Conservation (phyloP, 2,329 filamentous ascomycete species). For the Epichloe sp. region DNA sequence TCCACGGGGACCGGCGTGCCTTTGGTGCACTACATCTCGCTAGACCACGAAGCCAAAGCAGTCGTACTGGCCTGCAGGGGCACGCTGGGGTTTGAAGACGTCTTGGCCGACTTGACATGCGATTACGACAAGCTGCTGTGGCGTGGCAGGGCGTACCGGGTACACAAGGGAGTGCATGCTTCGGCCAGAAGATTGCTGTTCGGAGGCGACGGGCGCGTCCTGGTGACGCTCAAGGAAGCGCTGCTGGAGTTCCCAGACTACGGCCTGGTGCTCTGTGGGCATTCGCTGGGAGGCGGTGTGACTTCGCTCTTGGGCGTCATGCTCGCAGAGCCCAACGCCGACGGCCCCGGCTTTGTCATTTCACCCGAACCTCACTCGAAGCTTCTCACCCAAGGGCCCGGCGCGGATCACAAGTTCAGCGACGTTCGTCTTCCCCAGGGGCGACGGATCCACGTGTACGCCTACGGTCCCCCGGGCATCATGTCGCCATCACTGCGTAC, state of each 20-base stretch:
- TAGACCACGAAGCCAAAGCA: slow-evolving; percentile 59
- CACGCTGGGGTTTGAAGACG: slow-evolving; percentile 60
- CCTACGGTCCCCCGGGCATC: slow-evolving; percentile 65
- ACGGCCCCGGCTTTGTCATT: slow-evolving; percentile 49
- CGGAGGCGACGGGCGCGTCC: slow-evolving; percentile 52
- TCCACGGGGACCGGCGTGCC: slow-evolving; percentile 54
- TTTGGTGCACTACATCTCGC: slow-evolving; percentile 58
- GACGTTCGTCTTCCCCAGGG: slow-evolving; percentile 47
- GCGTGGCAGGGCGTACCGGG: slow-evolving; percentile 52
- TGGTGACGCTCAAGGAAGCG: slow-evolving; percentile 52
- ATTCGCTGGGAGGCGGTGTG: slow-evolving; percentile 57
- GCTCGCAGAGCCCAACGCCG: slow-evolving; percentile 48
- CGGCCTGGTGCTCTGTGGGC: slow-evolving; percentile 55
- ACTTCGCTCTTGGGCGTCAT: slow-evolving; percentile 58
- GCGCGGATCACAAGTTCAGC: slow-evolving; percentile 13
- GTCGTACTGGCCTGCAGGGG: slow-evolving; percentile 62
- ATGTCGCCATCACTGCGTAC: slow-evolving; percentile 57
- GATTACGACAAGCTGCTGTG: slow-evolving; percentile 55
- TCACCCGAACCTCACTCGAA: slow-evolving; percentile 34
- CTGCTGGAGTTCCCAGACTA: slow-evolving; percentile 56
- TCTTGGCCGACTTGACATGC: slow-evolving; percentile 61
- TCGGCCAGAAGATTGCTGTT: slow-evolving; percentile 55
- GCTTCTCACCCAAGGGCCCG: slow-evolving; percentile 21
- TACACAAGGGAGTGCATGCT: slow-evolving; percentile 63
- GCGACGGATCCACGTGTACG: slow-evolving; percentile 65